Base-by-base conservation (phyloP, 192 early-diverging fungal species). In the Pecoramyces ruminantium region DNA sequence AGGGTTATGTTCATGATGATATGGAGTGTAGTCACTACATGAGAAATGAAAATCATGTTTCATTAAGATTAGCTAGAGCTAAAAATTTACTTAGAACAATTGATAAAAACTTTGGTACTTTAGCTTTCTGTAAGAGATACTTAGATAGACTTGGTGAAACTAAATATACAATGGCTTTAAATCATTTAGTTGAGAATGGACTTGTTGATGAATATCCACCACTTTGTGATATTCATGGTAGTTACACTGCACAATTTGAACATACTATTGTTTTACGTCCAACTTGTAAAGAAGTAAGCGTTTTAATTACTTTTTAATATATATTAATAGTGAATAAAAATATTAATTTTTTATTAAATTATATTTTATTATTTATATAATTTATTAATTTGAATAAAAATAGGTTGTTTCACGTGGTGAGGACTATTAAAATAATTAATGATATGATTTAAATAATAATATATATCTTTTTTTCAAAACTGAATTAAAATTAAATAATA, bases 211-310 rank as follows among this genome's bases (percentile, higher is more conserved):
- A 92, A 1, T 96, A 97, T 82, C 97, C 96, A 78, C 97, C 97
- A 77, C 86, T 99, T 30, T 86, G 86, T 30, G 97, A 99, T 81
- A 86, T 89, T 78, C 87, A 89, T 82, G 96, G 97, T 9, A 92
- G 86, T 79, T 98, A 93, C 86, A 98, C 97, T 5, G 97, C 97
- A 4, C 97, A 99, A 87, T 96, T 90, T 83, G 97, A 99, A 84
- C 97, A 99, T 84, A 97, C 97, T 12, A 84, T 99, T 77, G 84
- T 99, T 28, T 85, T 99, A 79, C 88, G 93, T 78, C 97, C 96
- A 1, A 96, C 92, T 14, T 87, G 89, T 79, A 98, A 98, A 85
- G 96, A 97, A 84, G 92, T 97, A 27, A n/a, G 42, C 21, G 1
- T 17, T 17, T 15, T 40, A 40, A 40, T 40, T 40, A 40, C 13